Conservation (phyloP, 2,329 filamentous ascomycete genomes). For the Fusarium sp. region DNA sequence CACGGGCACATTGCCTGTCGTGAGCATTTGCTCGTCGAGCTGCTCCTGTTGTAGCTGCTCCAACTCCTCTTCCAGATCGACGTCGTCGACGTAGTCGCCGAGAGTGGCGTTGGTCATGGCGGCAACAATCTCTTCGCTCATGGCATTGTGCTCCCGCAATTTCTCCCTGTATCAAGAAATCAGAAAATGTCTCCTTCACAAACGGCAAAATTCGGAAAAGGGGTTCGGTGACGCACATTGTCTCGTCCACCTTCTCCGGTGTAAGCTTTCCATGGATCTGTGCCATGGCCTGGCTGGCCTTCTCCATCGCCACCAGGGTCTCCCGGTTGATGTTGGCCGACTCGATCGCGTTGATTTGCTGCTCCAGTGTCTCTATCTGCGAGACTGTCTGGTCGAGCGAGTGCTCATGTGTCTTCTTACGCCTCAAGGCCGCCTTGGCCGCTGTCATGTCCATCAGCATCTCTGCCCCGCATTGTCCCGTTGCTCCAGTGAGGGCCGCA, state of each 20-base stretch:
- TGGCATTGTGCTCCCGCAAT: slow-evolving; percentile 89
- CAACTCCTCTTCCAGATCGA: slow-evolving; percentile 86
- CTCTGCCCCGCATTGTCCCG: slow-evolving; percentile 24
- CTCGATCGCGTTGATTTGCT: slow-evolving; percentile 97
- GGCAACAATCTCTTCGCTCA: slow-evolving; percentile 91
- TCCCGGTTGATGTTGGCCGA: slow-evolving; percentile 99
- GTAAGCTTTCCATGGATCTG: slow-evolving; percentile 91
- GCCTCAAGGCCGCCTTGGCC: slow-evolving; percentile 88
- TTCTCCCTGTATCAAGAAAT: slow-evolving; percentile 75
- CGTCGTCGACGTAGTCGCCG: slow-evolving; percentile 82
- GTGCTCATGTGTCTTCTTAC: slow-evolving; percentile 95
- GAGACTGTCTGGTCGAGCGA: slow-evolving; percentile 89
- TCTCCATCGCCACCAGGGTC: slow-evolving; percentile 94
- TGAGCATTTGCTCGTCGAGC: slow-evolving; percentile 93
- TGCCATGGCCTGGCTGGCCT: slow-evolving; percentile 90
- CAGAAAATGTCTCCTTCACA: slow-evolving; percentile 40
- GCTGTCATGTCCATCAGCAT: slow-evolving; percentile 63
- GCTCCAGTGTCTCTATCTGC: slow-evolving; percentile 92
- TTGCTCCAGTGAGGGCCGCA: slow-evolving; percentile 46
- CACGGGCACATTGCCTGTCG: slow-evolving; percentile 86
- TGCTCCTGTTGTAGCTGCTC: slow-evolving; percentile 90
- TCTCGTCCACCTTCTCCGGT: slow-evolving; percentile 93
- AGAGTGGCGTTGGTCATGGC: slow-evolving; percentile 81
- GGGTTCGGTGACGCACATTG: slow-evolving; percentile 75
- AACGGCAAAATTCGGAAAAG: background rate